Conservation (phyloP, 2,329 filamentous ascomycete species). For the Penicillium sp. region DNA sequence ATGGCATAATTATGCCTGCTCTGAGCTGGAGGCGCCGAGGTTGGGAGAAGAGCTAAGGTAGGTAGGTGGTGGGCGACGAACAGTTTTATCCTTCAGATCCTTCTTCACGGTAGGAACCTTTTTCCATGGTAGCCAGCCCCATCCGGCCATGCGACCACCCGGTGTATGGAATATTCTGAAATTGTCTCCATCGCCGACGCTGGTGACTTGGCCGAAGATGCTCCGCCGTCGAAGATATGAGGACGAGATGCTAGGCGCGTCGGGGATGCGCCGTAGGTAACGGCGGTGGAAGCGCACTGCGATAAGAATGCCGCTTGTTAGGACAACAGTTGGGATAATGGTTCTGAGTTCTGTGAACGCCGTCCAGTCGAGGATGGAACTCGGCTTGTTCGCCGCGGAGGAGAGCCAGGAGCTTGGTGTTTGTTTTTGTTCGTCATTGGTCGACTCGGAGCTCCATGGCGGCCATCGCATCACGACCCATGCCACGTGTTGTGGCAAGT, state of each 20-base stretch:
- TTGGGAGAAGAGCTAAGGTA: neutral
- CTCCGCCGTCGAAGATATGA: conserved; percentile 65
- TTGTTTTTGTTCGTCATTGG: conserved; percentile 18
- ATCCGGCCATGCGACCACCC: conserved; percentile 75
- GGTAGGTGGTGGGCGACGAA: conserved; percentile 37
- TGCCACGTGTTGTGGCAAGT: conserved; percentile 15
- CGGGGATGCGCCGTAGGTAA: conserved; percentile 77
- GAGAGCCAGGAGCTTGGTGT: conserved; percentile 11
- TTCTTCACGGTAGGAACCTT: conserved; percentile 61
- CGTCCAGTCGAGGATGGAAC: conserved; percentile 36
- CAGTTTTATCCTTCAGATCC: conserved; percentile 66
- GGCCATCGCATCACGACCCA: conserved; percentile 43
- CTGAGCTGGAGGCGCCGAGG: neutral
- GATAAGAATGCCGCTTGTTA: conserved; percentile 34
- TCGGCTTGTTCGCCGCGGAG: conserved; percentile 28
- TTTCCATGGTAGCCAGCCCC: conserved; percentile 76
- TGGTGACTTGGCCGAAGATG: conserved; percentile 77
- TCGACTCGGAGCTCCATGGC: conserved; percentile 38
- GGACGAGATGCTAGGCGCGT: conserved; percentile 64
- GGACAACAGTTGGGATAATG: conserved; percentile 31
- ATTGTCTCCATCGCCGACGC: conserved; percentile 91
- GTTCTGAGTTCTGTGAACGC: conserved; percentile 32
- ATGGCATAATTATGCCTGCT: neutral
- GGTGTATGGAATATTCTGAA: conserved; percentile 93
- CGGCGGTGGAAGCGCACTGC: conserved; percentile 30